phyloP scores from a whole-genome alignment of 2,329 filamentous ascomycete genomes.

The Aureobasidium sp. region DNA sequence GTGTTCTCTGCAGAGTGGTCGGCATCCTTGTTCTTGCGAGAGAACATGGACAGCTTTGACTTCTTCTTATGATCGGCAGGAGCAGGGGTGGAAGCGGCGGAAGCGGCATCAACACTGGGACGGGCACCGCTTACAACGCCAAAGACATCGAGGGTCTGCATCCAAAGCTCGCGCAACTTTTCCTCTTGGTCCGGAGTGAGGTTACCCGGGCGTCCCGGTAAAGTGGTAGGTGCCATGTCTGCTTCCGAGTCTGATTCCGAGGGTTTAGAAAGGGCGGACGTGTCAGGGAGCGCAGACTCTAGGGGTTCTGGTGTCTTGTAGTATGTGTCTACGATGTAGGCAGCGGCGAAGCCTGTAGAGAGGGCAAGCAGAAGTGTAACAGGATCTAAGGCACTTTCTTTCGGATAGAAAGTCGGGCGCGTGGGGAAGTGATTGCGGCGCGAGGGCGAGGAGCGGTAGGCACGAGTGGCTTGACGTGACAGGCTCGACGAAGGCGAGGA shows the following conservation, averaged over 20 bases:
- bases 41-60: conserved; percentile 67
- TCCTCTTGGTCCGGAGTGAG: conserved; percentile 83
- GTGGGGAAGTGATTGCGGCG: neutral
- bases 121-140: conserved; percentile 42
- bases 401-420: neutral
- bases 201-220: conserved; percentile 72
- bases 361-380: conserved; percentile 22
- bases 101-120: conserved; percentile 23
- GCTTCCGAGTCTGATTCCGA: neutral
- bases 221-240: conserved; percentile 36
- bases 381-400: conserved; percentile 20
- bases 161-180: conserved; percentile 85
- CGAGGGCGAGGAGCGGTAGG: neutral
- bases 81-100: conserved; percentile 16
- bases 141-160: conserved; percentile 66
- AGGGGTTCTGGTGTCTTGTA: neutral
- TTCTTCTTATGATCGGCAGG: conserved; percentile 44
- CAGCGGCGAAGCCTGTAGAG: conserved; percentile 20
- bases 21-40: conserved; percentile 48
- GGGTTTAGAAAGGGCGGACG: conserved; percentile 5
- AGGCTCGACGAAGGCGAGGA: neutral
- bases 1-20: conserved; percentile 25
- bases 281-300: conserved; percentile 10
- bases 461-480: neutral
- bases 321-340: conserved; percentile 22